A percentile compares a stretch with the other conserved stretches of the same genome.
Conservation (phyloP, 441 rosid species). For the Populus hybrid region DNA sequence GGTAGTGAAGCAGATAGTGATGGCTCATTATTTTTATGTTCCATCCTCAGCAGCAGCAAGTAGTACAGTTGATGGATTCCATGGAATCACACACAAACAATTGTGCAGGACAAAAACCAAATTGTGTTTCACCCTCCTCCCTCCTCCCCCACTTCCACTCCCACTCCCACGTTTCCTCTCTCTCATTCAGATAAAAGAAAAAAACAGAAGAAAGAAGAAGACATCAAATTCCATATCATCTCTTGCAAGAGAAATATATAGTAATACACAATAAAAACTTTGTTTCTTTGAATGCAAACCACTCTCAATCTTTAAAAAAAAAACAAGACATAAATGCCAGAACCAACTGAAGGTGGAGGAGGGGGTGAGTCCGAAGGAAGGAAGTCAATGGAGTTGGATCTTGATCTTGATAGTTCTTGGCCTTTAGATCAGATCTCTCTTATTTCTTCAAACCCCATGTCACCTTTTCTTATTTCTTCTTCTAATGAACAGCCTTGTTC, state of each 20-base stretch:
- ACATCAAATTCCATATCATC: neutral
- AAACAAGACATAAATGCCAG: neutral
- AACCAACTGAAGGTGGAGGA: conserved; percentile 47
- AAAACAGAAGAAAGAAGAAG: too few species aligned
- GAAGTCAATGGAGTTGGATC: conserved; percentile 53
- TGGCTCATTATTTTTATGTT: neutral
- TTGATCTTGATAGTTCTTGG: conserved; percentile 67
- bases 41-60: conserved; percentile 18
- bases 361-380: conserved; percentile 24
- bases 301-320: neutral
- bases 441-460: conserved; percentile 44
- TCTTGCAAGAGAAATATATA: conserved; percentile 4
- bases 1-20: conserved; percentile 33
- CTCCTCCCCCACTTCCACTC: conserved; percentile 20
- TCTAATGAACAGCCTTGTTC: conserved; percentile 67
- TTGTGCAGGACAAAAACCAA: neutral
- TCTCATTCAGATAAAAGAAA: neutral
- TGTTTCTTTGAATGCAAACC: neutral
- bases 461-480: conserved; percentile 49
- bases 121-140: conserved; percentile 29
- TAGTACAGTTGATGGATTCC: conserved; percentile 40
- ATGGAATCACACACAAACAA: conserved; percentile 38
- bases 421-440: conserved; percentile 64
- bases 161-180: conserved; percentile 21
- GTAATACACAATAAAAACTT: conserved; percentile 6